Conservation (phyloP, 768 basidiomycete genomes). For the Leccinum broughii region DNA sequence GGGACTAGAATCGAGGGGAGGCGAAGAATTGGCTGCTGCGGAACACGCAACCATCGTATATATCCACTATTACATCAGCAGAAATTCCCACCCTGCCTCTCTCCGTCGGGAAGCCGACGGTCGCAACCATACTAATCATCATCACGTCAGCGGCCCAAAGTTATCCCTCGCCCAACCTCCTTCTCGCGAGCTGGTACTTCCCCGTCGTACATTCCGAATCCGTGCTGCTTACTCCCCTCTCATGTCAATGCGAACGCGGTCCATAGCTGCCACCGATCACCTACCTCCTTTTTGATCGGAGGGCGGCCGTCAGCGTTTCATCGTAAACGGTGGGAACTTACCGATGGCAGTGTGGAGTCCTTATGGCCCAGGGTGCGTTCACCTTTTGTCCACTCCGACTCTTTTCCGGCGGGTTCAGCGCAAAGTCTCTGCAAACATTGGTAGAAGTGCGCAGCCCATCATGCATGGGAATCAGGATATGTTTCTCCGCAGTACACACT, state of each 20-base stretch:
- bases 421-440: background rate
- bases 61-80: slow-evolving; percentile 37
- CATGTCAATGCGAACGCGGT: slow-evolving; percentile 16
- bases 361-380: background rate
- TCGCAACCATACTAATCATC: slow-evolving; percentile 5
- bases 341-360: slow-evolving; percentile 10
- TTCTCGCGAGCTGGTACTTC: background rate
- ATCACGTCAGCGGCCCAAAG: slow-evolving; percentile 17
- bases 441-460: background rate
- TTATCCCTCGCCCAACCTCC: background rate
- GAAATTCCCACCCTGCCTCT: slow-evolving; percentile 33
- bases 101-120: slow-evolving; percentile 21
- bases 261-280: slow-evolving; percentile 29
- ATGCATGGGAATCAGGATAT: background rate
- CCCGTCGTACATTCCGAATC: slow-evolving; percentile 2
- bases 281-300: slow-evolving; percentile 27
- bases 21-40: slow-evolving; percentile 27
- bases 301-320: slow-evolving; percentile 13
- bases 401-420: background rate
- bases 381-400: background rate
- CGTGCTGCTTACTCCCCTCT: slow-evolving; percentile 1
- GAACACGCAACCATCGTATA: slow-evolving; percentile 37
- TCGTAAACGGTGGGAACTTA: background rate
- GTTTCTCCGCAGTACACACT: slow-evolving; percentile 10
- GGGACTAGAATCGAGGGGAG: slow-evolving; percentile 6